These are phyloP conservation scores for Mrakia blollopis DNA, from an alignment of 768 basidiomycete genomes.

Conservation along the genomic window DNA sequence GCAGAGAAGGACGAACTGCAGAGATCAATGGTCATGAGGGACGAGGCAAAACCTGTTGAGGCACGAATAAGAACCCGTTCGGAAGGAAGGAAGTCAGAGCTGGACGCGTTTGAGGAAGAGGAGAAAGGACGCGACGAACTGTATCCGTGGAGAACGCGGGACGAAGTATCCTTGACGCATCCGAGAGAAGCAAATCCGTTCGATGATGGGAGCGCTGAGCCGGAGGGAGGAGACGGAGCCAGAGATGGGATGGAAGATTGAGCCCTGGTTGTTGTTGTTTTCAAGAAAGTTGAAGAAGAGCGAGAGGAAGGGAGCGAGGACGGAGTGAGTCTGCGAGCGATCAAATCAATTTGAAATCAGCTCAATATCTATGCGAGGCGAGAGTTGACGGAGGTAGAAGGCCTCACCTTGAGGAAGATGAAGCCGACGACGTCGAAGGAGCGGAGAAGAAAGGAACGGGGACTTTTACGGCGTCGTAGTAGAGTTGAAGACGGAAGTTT, in stretches of 20 bases:
- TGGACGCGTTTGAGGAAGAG: not conserved
- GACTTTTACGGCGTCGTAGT: not conserved
- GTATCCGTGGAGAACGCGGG: not conserved
- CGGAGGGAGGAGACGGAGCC: not conserved
- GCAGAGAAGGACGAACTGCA: not conserved
- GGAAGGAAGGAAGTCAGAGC: not conserved
- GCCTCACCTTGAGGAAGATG: too few relatives aligned
- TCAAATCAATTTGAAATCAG: too few relatives aligned
- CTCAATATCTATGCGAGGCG: not conserved
- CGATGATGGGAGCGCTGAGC: not conserved
- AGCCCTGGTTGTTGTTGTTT: not conserved
- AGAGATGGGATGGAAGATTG: not conserved
- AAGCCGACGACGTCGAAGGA: not conserved
- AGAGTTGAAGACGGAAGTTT: not conserved
- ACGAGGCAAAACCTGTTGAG: not conserved
- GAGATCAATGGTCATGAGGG: not conserved
- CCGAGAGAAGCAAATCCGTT: not conserved
- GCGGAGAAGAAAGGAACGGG: not conserved
- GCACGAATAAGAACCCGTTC: not conserved
- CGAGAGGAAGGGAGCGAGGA: not conserved
- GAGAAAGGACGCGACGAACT: not conserved
- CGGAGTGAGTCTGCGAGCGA: not conserved
- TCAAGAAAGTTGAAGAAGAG: constrained; percentile 29
- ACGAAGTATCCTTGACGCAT: not conserved
- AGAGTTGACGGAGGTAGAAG: too few relatives aligned